Conservation (phyloP, 805 yeast genomes). For the Saturnispora silvae region DNA sequence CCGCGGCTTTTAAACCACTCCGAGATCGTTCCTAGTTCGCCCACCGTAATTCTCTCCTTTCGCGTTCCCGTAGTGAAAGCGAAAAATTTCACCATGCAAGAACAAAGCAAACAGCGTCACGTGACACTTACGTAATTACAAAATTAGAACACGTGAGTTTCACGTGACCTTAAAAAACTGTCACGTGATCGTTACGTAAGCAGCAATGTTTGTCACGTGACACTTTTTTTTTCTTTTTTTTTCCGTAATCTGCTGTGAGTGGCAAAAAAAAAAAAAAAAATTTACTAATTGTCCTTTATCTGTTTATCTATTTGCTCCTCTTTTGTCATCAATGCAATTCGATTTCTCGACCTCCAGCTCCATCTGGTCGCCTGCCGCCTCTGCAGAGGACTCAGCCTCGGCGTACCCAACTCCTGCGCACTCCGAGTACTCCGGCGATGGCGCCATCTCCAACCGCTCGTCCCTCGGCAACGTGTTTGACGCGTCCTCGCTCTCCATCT, state of each 20-base stretch:
- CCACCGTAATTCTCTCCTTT: neutral
- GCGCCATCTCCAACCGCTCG: constrained; percentile 10
- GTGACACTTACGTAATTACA: no score
- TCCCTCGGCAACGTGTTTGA: constrained; percentile 11
- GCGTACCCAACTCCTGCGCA: constrained; percentile 11
- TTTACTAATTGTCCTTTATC: neutral
- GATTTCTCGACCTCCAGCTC: neutral
- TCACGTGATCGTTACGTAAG: neutral
- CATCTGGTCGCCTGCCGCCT: neutral
- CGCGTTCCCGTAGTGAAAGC: no score
- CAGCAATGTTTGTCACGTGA: neutral
- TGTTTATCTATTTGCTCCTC: neutral
- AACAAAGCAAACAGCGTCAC: no score
- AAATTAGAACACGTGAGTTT: no score
- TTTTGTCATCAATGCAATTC: neutral
- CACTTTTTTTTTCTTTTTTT: no score
- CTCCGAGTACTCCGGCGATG: constrained; percentile 8
- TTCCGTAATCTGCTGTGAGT: neutral
- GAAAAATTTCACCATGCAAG: no score
- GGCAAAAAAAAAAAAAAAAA: no score
- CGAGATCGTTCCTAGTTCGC: constrained; percentile 4
- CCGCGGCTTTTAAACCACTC: constrained; percentile 5
- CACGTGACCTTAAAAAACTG: no score
- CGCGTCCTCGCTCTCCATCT: neutral
- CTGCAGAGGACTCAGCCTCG: neutral